Evolutionary conservation across 1,284 basidiomycete species (phyloP), one percentile per base, ranked within the genome.

Genomic region (Ustilago shanxiensis): DNA sequence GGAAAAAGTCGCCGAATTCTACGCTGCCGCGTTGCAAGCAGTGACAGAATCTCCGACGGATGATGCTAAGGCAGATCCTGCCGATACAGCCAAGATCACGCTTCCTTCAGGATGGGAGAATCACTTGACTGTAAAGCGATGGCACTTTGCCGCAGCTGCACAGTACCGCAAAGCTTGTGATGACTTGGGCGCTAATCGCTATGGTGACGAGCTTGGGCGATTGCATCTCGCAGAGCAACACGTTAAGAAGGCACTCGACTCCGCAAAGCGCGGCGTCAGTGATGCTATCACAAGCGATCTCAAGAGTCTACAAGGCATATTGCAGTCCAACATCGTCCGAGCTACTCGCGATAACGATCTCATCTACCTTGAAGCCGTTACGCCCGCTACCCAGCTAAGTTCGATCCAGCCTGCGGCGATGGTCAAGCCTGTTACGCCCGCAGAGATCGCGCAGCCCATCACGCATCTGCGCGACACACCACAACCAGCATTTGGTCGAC

Each of bases 301-400:
- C 18, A 90, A 93, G 81, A 91, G 89, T 22, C 88, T 97, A 20
- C 90, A 93, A 80, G 91, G 89, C 51, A 91, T 91, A 39, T 86
- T 94, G 35, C 82, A 86, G 26, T 79, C 87, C 3, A 87, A 88
- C 24, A 81, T 89, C 22, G 87, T 88, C 2, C 90, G 93, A 16
- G 94, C 95, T 0, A 85, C 83, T 70, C 90, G 93, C 29, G 97
- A 99, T 86, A 99, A 99, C 83, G 93, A 98, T 85, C 88, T 98
- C 6, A 97, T 99, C 58, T 99, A 99, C 87, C 93, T 98, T 77
- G 90, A 94, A 65, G 91, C 93, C 51, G 89, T 97, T 0, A 95
- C 95, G 0, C 88, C 93, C 0, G 83, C 90, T 1, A 90, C 92
- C 2, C 89, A 91, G 29, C 89, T 98, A 4, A 87, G 92, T 0